These are phyloP conservation scores for Aspergillus conjunctus DNA, from an alignment of 495 filamentous ascomycete species.

Conservation along the genomic window DNA sequence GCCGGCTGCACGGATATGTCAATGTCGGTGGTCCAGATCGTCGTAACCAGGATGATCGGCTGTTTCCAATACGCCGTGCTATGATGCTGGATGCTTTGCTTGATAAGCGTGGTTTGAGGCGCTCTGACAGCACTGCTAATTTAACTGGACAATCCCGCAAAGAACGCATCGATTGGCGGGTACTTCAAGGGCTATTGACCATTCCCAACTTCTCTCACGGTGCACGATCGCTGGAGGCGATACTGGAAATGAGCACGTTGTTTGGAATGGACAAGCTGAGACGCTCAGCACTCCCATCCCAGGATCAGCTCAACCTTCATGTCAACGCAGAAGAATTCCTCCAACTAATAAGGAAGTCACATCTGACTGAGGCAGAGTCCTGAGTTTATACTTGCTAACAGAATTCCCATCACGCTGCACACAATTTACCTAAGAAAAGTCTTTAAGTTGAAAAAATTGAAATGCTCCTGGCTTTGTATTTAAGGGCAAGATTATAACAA, in stretches of 20 bases:
- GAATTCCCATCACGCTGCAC: not conserved
- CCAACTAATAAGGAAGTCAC: not conserved
- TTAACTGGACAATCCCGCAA: not conserved
- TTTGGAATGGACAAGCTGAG: not conserved
- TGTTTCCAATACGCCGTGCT: slow-evolving; percentile 7
- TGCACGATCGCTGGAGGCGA: slow-evolving; percentile 8
- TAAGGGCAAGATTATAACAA: slow-evolving; percentile 6
- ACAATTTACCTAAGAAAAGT: slow-evolving; percentile 5
- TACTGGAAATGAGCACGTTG: slow-evolving; percentile 1
- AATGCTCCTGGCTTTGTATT: not conserved
- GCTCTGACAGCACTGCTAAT: not conserved
- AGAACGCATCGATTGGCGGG: slow-evolving; percentile 4
- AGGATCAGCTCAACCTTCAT: slow-evolving; percentile 7
- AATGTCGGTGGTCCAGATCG: slow-evolving; percentile 3
- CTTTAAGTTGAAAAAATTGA: not conserved
- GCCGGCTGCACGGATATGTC: slow-evolving; percentile 5
- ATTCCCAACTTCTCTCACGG: slow-evolving; percentile 5
- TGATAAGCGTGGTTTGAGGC: slow-evolving; percentile 1
- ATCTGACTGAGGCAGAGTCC: not conserved
- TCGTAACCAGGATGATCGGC: not conserved
- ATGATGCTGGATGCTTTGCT: slow-evolving; percentile 1
- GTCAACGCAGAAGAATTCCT: slow-evolving; percentile 4
- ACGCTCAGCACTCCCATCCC: slow-evolving; percentile 5
- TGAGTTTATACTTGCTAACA: not conserved
- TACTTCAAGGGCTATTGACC: not conserved